Evolutionary conservation across 169 alveolate species (phyloP).

Genomic region (Cystoisospora suis): DNA sequence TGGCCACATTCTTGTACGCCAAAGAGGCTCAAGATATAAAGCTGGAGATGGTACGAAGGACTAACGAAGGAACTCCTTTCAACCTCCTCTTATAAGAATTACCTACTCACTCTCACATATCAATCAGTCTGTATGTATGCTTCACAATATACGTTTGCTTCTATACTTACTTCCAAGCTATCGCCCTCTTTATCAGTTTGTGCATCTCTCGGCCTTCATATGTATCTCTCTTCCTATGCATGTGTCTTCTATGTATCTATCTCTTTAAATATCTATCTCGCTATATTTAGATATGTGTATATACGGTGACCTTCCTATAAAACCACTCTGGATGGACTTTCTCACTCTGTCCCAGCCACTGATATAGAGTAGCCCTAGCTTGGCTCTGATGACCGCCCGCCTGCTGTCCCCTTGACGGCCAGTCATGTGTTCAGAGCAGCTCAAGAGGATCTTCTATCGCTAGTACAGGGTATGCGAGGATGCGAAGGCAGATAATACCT

Average conservation of each 20-base stretch:
- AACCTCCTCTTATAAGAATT: too few relatives aligned
- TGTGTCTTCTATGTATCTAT: not conserved
- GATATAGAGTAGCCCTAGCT: too few relatives aligned
- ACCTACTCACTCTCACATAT: not conserved
- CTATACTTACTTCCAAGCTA: not conserved
- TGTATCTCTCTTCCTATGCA: not conserved
- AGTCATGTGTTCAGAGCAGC: too few relatives aligned
- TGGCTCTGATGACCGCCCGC: too few relatives aligned
- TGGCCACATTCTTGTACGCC: slow-evolving; percentile 85
- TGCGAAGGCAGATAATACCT: too few relatives aligned
- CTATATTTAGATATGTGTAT: too few relatives aligned
- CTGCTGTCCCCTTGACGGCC: too few relatives aligned
- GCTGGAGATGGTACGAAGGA: slow-evolving; percentile 81
- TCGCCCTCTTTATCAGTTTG: not conserved
- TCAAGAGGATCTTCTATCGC: too few relatives aligned
- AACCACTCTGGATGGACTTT: too few relatives aligned
- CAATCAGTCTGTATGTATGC: not conserved
- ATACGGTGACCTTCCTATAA: not conserved
- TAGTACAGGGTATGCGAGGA: too few relatives aligned
- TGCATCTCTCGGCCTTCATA: not conserved
- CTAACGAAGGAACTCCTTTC: too few relatives aligned
- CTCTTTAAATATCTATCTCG: not conserved
- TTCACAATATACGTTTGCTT: not conserved
- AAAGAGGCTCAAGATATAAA: slow-evolving; percentile 85
- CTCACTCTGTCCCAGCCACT: too few relatives aligned